phyloP scores from a whole-genome alignment of 805 yeast genomes.

The Lachancea meyersii region DNA sequence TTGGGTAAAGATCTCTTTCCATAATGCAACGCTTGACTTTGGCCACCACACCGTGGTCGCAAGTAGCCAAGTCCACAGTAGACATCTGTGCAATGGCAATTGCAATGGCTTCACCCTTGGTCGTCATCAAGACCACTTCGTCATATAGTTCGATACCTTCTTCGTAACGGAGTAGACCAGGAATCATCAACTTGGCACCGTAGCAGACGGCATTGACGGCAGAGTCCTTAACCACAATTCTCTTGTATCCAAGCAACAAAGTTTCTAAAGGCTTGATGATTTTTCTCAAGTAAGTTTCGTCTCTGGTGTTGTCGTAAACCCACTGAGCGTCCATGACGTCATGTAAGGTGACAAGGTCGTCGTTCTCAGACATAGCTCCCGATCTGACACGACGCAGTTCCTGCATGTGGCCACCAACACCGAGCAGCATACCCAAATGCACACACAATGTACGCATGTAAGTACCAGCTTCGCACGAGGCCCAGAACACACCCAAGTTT shows the following conservation, averaged over 20 bases:
- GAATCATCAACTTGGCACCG: slow-evolving; percentile 98
- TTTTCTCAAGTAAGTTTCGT: slow-evolving; percentile 90
- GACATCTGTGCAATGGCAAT: slow-evolving; percentile 99
- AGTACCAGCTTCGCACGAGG: slow-evolving; percentile 99
- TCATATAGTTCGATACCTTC: slow-evolving; percentile 95
- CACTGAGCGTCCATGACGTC: slow-evolving; percentile 98
- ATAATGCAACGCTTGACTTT: slow-evolving; percentile 98
- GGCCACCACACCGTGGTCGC: slow-evolving; percentile 98
- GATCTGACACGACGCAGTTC: slow-evolving; percentile 98
- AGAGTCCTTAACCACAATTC: slow-evolving; percentile 89
- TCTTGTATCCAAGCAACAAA: slow-evolving; percentile 87
- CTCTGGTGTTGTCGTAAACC: slow-evolving; percentile 94
- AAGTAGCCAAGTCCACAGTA: slow-evolving; percentile 89
- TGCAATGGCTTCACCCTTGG: slow-evolving; percentile 99
- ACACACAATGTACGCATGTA: slow-evolving; percentile 99
- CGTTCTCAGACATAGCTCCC: slow-evolving; percentile 88
- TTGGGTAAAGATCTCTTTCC: slow-evolving; percentile 99
- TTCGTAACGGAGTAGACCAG: slow-evolving; percentile 95
- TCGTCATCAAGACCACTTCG: slow-evolving; percentile 95
- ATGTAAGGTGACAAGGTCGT: slow-evolving; percentile 90
- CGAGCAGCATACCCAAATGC: slow-evolving; percentile 94
- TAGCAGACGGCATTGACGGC: slow-evolving; percentile 98
- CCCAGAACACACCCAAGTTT: slow-evolving; percentile 98
- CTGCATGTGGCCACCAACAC: slow-evolving; percentile 99
- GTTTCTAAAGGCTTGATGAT: slow-evolving; percentile 94